Percentiles rank a stretch among this genome's conserved stretches.
Conservation (phyloP, 2,329 filamentous ascomycete genomes). For the Sporothrix schenckii region DNA sequence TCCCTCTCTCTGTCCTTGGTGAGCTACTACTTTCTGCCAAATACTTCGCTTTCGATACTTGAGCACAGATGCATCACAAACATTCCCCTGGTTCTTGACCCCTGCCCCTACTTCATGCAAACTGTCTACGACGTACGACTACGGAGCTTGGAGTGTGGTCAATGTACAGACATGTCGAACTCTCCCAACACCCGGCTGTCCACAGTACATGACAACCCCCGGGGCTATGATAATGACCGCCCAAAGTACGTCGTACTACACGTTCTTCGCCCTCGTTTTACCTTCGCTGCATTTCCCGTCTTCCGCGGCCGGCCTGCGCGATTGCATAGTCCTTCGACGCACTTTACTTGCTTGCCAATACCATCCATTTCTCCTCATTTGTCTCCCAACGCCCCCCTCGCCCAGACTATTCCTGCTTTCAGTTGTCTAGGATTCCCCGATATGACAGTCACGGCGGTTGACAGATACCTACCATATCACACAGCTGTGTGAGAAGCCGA, state of each 20-base stretch:
- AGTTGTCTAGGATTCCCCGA: conserved; percentile 19
- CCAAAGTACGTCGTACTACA: neutral
- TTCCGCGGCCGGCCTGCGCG: neutral
- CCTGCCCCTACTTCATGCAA: conserved; percentile 31
- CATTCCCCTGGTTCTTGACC: conserved; percentile 20
- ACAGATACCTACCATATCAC: conserved; percentile 19
- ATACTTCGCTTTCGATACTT: conserved; percentile 24
- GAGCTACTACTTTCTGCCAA: neutral
- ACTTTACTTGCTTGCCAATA: neutral
- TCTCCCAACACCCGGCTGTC: conserved; percentile 8
- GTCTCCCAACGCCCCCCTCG: neutral
- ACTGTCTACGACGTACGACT: neutral
- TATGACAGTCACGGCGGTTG: conserved; percentile 11
- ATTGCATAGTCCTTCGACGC: conserved; percentile 17
- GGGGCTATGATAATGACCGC: conserved; percentile 10
- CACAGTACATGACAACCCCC: neutral
- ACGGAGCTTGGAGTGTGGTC: conserved; percentile 11
- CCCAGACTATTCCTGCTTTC: conserved; percentile 8
- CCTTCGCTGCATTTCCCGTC: neutral
- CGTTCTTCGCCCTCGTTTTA: neutral
- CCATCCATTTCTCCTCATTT: neutral
- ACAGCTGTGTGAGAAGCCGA: conserved; percentile 27
- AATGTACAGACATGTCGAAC: conserved; percentile 14
- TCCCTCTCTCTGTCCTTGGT: neutral
- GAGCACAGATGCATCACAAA: conserved; percentile 25